These are phyloP conservation scores for Cladophialophora yegresii DNA, from an alignment of 2,329 filamentous ascomycete species.

Conservation along the genomic window DNA sequence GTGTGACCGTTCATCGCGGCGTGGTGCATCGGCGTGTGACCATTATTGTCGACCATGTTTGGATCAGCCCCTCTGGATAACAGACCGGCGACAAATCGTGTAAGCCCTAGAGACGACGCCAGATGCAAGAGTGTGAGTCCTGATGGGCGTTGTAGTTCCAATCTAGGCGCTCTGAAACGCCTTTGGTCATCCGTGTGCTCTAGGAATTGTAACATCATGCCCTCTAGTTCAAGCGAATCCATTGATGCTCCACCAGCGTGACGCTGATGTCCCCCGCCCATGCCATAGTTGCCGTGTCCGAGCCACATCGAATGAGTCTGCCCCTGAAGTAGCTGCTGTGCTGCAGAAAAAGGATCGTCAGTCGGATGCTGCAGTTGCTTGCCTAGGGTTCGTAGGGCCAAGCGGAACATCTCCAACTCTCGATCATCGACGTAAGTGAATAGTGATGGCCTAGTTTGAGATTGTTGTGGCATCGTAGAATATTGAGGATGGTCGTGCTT, in stretches of 20 bases:
- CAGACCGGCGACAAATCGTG: constrained; percentile 73
- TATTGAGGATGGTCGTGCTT: constrained; percentile 57
- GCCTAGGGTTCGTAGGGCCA: constrained; percentile 49
- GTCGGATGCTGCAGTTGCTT: constrained; percentile 51
- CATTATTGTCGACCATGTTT: constrained; percentile 72
- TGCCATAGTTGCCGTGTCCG: constrained; percentile 41
- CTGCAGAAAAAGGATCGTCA: constrained; percentile 54
- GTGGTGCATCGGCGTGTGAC: constrained; percentile 80
- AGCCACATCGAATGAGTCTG: constrained; percentile 34
- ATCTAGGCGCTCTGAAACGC: constrained; percentile 54
- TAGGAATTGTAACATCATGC: constrained; percentile 70
- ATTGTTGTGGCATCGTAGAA: constrained; percentile 47
- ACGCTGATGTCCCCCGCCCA: constrained; percentile 50
- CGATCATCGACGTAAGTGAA: constrained; percentile 69
- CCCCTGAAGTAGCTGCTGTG: constrained; percentile 46
- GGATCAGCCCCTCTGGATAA: constrained; percentile 76
- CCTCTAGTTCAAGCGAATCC: constrained; percentile 61
- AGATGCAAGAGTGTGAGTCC: constrained; percentile 82
- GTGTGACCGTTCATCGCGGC: constrained; percentile 74
- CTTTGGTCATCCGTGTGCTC: constrained; percentile 66
- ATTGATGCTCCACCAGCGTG: constrained; percentile 46
- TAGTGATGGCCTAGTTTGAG: constrained; percentile 50
- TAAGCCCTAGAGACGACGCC: constrained; percentile 72
- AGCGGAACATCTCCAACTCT: constrained; percentile 51
- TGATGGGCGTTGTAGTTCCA: constrained; percentile 65